phyloP scores from a whole-genome alignment of 768 basidiomycete genomes.

The Austroboletus eburneus region DNA sequence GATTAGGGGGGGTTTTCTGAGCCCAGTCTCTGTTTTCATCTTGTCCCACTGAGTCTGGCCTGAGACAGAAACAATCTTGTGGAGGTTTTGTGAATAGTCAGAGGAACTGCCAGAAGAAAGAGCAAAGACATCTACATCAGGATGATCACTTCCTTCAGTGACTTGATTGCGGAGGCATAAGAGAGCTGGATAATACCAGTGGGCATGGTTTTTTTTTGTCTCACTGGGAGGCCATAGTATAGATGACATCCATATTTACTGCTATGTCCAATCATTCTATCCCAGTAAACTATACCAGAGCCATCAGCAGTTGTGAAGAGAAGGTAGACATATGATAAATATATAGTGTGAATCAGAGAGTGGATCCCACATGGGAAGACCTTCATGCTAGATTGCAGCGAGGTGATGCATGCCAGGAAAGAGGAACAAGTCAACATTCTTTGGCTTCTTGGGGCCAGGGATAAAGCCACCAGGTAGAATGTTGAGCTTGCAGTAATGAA shows the following conservation, averaged over 20 bases:
- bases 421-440: slow-evolving; percentile 4
- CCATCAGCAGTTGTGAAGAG: slow-evolving; percentile 25
- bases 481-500: not conserved
- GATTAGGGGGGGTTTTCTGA: slow-evolving; percentile 36
- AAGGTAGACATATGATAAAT: not conserved
- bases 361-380: slow-evolving; percentile 2
- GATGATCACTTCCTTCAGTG: slow-evolving; percentile 25
- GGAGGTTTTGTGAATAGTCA: not conserved
- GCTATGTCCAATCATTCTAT: slow-evolving; percentile 34
- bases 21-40: slow-evolving; percentile 24
- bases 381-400: not conserved
- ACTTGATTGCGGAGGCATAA: not conserved
- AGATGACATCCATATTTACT: slow-evolving; percentile 34
- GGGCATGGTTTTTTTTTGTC: not conserved
- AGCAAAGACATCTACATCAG: slow-evolving; percentile 17
- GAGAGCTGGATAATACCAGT: not conserved
- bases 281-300: slow-evolving; percentile 24
- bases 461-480: slow-evolving; percentile 1
- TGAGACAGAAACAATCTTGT: not conserved
- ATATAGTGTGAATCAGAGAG: not conserved
- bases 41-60: slow-evolving; percentile 16
- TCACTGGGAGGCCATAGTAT: slow-evolving; percentile 21
- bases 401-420: slow-evolving; percentile 5
- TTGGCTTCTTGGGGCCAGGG: not conserved
- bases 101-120: not conserved